Conservation (phyloP, 2,329 filamentous ascomycete species). For the Cordyceps militaris region DNA sequence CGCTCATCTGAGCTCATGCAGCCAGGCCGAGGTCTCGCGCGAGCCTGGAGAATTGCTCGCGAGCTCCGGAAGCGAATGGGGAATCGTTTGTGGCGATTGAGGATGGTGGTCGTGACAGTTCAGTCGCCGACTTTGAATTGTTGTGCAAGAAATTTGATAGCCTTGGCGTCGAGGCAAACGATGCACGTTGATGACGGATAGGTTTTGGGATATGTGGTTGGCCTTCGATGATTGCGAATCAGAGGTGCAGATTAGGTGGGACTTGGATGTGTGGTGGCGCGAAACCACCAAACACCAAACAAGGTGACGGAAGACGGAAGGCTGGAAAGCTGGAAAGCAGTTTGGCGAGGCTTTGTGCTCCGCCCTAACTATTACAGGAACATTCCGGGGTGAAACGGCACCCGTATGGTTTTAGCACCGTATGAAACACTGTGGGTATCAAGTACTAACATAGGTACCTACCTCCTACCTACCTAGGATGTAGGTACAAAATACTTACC, state of each 20-base stretch:
- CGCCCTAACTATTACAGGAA: neutral
- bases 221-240: constrained; percentile 1
- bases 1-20: constrained; percentile 3
- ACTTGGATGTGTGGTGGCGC: neutral
- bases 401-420: neutral
- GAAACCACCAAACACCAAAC: too few relatives aligned
- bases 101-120: too few relatives aligned
- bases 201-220: neutral
- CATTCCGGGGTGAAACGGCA: neutral
- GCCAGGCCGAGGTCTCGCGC: neutral
- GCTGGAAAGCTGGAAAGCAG: neutral
- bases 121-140: neutral
- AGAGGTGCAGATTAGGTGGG: constrained; percentile 7
- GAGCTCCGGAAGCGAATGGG: neutral
- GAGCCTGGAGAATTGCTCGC: neutral
- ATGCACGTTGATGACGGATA: constrained; percentile 2
- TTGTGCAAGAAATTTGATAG: neutral
- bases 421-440: neutral
- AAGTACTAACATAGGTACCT: too few relatives aligned
- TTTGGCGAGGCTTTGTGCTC: neutral
- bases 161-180: neutral
- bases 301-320: too few relatives aligned
- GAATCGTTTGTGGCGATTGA: neutral
- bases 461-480: too few relatives aligned
- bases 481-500: too few relatives aligned